Conservation (phyloP, 1,139 yeast species). For the Sugiyamaella castrensis region DNA sequence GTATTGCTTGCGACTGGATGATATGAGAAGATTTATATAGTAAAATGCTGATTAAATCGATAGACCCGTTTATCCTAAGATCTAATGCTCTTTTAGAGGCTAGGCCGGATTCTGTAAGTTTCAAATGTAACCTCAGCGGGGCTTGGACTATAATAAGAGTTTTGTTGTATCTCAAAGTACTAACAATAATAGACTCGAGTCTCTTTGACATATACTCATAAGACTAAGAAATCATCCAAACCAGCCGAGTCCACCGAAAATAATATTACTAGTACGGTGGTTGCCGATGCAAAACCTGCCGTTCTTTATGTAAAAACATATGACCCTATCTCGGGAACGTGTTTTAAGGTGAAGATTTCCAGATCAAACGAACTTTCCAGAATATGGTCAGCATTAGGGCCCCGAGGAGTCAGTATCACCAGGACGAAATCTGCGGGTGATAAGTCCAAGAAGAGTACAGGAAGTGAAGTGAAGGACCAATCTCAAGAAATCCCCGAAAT, state of each 20-base stretch:
- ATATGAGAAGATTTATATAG: too few species aligned
- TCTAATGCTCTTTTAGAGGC: constrained; percentile 48
- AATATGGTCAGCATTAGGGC: constrained; percentile 79
- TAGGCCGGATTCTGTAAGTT: constrained; percentile 46
- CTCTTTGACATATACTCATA: constrained; percentile 36
- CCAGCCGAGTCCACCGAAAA: constrained; percentile 32
- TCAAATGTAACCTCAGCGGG: too few species aligned
- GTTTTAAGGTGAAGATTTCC: constrained; percentile 58
- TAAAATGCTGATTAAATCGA: constrained; percentile 41
- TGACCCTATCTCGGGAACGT: constrained; percentile 68
- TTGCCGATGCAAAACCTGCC: constrained; percentile 34
- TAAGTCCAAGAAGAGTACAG: constrained; percentile 2
- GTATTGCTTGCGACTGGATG: too few species aligned
- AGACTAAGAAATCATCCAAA: constrained; percentile 50
- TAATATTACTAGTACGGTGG: constrained; percentile 29
- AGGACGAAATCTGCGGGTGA: neutral
- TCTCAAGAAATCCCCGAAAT: constrained; percentile 1
- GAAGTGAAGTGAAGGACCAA: neutral
- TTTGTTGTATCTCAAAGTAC: constrained; percentile 5
- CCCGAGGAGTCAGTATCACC: constrained; percentile 57
- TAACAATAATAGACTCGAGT: constrained; percentile 23
- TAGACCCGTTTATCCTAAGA: constrained; percentile 51
- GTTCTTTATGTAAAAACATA: constrained; percentile 62
- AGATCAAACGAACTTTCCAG: constrained; percentile 77
- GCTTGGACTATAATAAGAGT: too few species aligned